A percentile compares a stretch with the other conserved stretches of the same genome.
phyloP scores from a whole-genome alignment of 225 moss, liverwort and hornwort genomes.

The Lunularia cruciata region DNA sequence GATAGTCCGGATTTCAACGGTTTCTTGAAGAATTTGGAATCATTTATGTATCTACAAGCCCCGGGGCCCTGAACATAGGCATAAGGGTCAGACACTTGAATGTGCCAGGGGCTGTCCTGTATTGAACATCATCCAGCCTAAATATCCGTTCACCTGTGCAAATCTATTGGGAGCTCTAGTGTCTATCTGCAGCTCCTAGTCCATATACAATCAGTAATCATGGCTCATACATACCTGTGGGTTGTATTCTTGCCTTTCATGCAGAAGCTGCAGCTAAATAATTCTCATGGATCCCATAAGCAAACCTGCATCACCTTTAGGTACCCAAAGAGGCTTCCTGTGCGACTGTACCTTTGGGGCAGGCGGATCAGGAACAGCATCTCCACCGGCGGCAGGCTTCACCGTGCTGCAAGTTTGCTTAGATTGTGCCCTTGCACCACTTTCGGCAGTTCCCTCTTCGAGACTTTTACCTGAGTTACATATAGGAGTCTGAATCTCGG shows the following conservation, averaged over 20 bases:
- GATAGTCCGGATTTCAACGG: too few relatives aligned
- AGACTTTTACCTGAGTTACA: not conserved
- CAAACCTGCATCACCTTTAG: slow-evolving; percentile 42
- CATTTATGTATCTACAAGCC: slow-evolving; percentile 2
- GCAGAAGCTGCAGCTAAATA: not conserved
- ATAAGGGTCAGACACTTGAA: not conserved
- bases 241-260: too few relatives aligned
- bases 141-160: not conserved
- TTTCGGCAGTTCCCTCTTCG: not conserved
- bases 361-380: not conserved
- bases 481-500: not conserved
- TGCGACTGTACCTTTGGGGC: slow-evolving; percentile 15
- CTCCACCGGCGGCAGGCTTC: not conserved
- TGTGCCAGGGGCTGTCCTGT: not conserved
- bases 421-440: not conserved
- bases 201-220: not conserved
- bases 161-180: not conserved
- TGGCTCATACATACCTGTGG: too few relatives aligned
- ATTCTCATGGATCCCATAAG: slow-evolving; percentile 22
- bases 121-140: not conserved
- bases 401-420: not conserved
- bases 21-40: too few relatives aligned
- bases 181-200: not conserved
- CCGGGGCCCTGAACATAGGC: not conserved
- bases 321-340: slow-evolving; percentile 38